These are phyloP conservation scores for Aspergillus sp. DNA, from an alignment of 2,329 filamentous ascomycete genomes.

Conservation along the genomic window DNA sequence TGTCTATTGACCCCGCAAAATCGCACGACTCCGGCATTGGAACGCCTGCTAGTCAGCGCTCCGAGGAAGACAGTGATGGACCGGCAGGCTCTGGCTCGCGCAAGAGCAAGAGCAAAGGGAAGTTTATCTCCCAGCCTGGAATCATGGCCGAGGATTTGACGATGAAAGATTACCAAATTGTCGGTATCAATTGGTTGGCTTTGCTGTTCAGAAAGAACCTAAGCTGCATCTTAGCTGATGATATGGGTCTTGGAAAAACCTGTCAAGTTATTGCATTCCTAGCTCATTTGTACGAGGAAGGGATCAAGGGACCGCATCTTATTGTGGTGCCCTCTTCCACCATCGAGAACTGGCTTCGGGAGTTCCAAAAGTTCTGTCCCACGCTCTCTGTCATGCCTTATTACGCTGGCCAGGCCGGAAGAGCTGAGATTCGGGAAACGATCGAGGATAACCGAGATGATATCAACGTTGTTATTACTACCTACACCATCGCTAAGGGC, in stretches of 20 bases:
- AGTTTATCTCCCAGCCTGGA: constrained; percentile 62
- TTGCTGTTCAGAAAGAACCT: constrained; percentile 74
- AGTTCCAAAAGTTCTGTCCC: constrained; percentile 85
- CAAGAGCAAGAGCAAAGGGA: constrained; percentile 35
- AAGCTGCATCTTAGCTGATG: constrained; percentile 89
- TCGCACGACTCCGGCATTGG: constrained; percentile 64
- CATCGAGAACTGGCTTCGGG: constrained; percentile 89
- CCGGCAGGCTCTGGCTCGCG: constrained; percentile 29
- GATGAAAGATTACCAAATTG: constrained; percentile 90
- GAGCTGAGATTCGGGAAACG: constrained; percentile 62
- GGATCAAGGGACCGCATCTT: constrained; percentile 66
- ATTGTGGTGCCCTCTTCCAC: constrained; percentile 91
- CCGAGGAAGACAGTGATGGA: constrained; percentile 45
- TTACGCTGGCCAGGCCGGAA: constrained; percentile 65
- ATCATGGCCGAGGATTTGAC: constrained; percentile 71
- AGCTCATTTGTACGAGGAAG: constrained; percentile 71
- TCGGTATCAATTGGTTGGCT: constrained; percentile 91
- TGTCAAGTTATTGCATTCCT: constrained; percentile 94
- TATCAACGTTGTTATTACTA: constrained; percentile 68
- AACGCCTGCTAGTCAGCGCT: constrained; percentile 49
- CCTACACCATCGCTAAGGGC: constrained; percentile 62
- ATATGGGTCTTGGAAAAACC: constrained; percentile 95
- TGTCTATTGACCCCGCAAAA: constrained; percentile 45
- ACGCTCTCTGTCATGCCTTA: constrained; percentile 66
- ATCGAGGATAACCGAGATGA: constrained; percentile 60